Evolutionary conservation across 2,329 filamentous ascomycete genomes (phyloP), one percentile per base, ranked within the genome.

Genomic region (Sporothrix globosa): DNA sequence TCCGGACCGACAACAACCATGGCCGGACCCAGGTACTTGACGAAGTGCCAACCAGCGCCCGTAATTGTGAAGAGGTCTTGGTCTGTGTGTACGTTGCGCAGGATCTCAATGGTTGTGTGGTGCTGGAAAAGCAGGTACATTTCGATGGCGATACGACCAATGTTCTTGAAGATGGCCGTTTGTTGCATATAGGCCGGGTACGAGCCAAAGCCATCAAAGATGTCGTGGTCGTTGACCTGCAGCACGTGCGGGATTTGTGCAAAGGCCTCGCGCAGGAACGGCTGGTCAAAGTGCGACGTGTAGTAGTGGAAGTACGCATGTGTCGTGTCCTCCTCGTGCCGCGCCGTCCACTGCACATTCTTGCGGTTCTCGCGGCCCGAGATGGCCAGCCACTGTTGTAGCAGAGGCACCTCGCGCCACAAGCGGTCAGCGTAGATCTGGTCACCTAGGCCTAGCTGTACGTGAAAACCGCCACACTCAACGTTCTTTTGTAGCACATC

Each of bases 231-330:
- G 77, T 99, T 94, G 68, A 99, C 89, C 78, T 96, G 93, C 76
- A 96, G 85, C 68, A 99, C 84, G 77, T 97, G 94, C 53, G 96
- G 96, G 73, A 99, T 97, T 82, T 99, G 96, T 27, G 96, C 96
- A 83, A 97, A 99, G 0, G 95, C 94, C 80, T 99, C 96, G 72
- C 96, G 86, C 74, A 99, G 80, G 79, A 96, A 95, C 7, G 95
- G 94, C 80, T 99, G 96, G 78, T 99, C 96, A 78, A 99, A 98
- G 79, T 98, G 95, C 75, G 93, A 97, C 1, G 94, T 97, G 79
- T 99, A 99, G 80, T 97, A 99, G 80, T 99, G 96, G 80, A 99
- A 99, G 82, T 97, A 99, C 9, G 96, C 94, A 80, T 98, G 94
- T 2, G 91, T 90, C 21, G 97, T 93, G 77, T 99, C 96, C 77